Percentiles rank a stretch among this genome's conserved stretches.
Evolutionary conservation across 108 stramenopile genomes (phyloP).

Genomic region (Cyclotella baltica): DNA sequence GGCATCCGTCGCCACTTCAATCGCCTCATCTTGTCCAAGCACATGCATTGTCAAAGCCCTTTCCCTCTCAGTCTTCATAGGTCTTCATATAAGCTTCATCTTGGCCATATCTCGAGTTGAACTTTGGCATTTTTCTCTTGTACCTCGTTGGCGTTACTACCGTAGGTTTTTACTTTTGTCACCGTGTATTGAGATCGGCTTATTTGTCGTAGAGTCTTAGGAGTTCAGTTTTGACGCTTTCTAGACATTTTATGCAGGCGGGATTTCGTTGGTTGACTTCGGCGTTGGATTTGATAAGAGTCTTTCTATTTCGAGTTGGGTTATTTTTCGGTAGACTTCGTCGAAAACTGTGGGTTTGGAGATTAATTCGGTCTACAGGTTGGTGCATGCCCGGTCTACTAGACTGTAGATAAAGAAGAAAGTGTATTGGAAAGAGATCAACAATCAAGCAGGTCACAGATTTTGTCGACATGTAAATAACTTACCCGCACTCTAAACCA

Average conservation of each 20-base stretch:
- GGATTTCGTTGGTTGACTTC: slow-evolving; percentile 58
- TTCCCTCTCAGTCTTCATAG: slow-evolving; percentile 91
- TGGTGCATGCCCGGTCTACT: slow-evolving; percentile 97
- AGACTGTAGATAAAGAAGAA: slow-evolving; percentile 85
- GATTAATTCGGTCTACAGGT: slow-evolving; percentile 87
- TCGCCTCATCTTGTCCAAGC: slow-evolving; percentile 94
- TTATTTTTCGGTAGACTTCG: slow-evolving; percentile 93
- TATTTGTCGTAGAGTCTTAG: slow-evolving; percentile 73
- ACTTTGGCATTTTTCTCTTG: slow-evolving; percentile 91
- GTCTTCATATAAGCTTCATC: slow-evolving; percentile 86
- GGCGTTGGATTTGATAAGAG: slow-evolving; percentile 81
- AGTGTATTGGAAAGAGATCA: not conserved
- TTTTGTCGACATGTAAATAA: too few species aligned
- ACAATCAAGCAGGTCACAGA: too few species aligned
- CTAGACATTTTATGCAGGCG: slow-evolving; percentile 69
- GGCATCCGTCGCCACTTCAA: slow-evolving; percentile 90
- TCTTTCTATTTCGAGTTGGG: slow-evolving; percentile 96
- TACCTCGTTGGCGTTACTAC: slow-evolving; percentile 75
- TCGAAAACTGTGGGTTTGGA: slow-evolving; percentile 86
- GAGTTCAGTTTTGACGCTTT: slow-evolving; percentile 77
- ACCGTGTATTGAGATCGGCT: slow-evolving; percentile 74
- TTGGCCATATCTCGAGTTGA: slow-evolving; percentile 91
- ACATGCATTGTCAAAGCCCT: slow-evolving; percentile 95
- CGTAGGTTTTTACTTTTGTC: slow-evolving; percentile 88
- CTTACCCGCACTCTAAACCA: too few species aligned